A percentile compares a stretch with the other conserved stretches of the same genome.
phyloP scores from a whole-genome alignment of 2,329 filamentous ascomycete genomes.

The Cucurbitaria berberidis region DNA sequence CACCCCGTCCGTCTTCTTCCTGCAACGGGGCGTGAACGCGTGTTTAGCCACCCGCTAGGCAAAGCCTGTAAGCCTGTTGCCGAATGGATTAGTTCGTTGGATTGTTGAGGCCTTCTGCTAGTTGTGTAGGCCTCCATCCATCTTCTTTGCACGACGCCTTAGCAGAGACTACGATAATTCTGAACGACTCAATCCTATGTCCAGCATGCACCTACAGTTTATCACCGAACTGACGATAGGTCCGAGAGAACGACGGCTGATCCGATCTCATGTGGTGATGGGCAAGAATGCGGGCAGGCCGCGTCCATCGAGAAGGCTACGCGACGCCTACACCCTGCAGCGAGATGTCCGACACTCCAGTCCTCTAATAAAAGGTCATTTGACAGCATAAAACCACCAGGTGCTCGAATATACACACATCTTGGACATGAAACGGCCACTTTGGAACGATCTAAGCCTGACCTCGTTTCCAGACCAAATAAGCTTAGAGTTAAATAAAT shows the following conservation, averaged over 20 bases:
- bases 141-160: no score
- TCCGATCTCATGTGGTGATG: conserved; percentile 16
- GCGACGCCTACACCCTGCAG: not conserved
- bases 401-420: not conserved
- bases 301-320: conserved; percentile 1
- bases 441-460: conserved; percentile 11
- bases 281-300: conserved; percentile 12
- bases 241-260: conserved; percentile 9
- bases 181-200: no score
- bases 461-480: conserved; percentile 4
- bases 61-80: not conserved
- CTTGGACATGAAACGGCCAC: conserved; percentile 1
- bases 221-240: conserved; percentile 8
- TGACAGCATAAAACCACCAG: not conserved
- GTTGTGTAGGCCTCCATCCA: no score
- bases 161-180: no score
- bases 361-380: not conserved
- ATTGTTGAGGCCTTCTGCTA: no score
- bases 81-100: not conserved
- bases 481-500: not conserved
- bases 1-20: no score
- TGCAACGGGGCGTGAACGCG: no score
- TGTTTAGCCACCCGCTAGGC: no score
- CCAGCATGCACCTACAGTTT: conserved; percentile 10
- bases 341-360: not conserved